Evolutionary conservation across 1,284 basidiomycete species (phyloP), one percentile per base, ranked within the genome.

Genomic region (Tilletia caries): DNA sequence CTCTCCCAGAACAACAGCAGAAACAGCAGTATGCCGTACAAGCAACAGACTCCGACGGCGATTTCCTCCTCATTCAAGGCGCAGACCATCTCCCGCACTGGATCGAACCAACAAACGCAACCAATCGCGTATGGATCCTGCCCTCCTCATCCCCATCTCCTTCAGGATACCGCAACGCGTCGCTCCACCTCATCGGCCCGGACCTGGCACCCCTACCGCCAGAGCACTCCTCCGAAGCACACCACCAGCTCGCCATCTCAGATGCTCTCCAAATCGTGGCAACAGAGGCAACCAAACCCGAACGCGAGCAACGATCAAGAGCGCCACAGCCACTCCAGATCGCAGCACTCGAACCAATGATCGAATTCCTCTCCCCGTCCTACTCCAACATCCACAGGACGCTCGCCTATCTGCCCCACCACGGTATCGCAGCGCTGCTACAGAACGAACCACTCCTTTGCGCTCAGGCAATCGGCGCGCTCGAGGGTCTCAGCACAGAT

Each of bases 31-130:
- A 44, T 18, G 64, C 64, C 2, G 44, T 76, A 62, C 67, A 67
- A 54, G 87, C 91, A 1, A 89, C 88, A 71, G 95, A 98, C 84
- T 90, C 91, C 3, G 95, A 99, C 83, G 96, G 96, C 34, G 92
- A 98, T 79, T 97, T 98, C 80, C 84, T 98, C 50, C 87, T 98
- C 71, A 98, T 98, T 73, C 95, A 99, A 85, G 95, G 93, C 2
- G 96, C 96, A 12, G 91, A 98, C 68, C 87, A 86, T 64, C 86
- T 99, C 12, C 95, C 95, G 3, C 85, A 87, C 0, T 98, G 95
- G 96, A 89, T 98, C 58, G 91, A 90, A 13, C 96, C 95, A 0
- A 88, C 90, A 58, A 94, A 95, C 82, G 90, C 93, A 52, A 89
- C 90, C 81, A 95, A 97, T 84, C 89, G 96, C 86, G 90, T 97